phyloP scores from a whole-genome alignment of 140 eudicot genomes.

The Anethum foeniculum region DNA sequence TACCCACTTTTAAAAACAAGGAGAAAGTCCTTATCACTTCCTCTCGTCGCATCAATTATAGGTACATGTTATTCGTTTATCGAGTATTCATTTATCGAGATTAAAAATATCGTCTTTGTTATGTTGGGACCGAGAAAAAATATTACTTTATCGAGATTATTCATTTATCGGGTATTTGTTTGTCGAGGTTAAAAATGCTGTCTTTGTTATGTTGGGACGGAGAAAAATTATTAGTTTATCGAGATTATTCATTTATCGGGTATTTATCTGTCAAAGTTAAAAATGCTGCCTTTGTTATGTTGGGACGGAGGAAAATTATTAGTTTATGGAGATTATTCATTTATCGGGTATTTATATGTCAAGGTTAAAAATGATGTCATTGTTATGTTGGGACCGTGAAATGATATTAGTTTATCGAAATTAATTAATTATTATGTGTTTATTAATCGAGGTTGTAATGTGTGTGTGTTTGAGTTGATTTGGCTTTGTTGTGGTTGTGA shows the following conservation, averaged over 20 bases:
- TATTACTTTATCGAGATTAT: neutral
- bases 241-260: neutral
- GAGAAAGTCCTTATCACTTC: neutral
- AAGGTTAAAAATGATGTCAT: too few relatives aligned
- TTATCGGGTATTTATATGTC: neutral
- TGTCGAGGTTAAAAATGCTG: too few relatives aligned
- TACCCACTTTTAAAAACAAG: neutral
- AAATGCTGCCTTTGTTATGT: neutral
- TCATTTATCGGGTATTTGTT: neutral
- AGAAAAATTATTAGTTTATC: too few relatives aligned
- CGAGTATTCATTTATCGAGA: neutral
- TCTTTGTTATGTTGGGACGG: too few relatives aligned
- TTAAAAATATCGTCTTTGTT: neutral
- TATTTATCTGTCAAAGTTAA: neutral
- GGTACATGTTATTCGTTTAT: constrained; percentile 21
- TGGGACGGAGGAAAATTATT: too few relatives aligned
- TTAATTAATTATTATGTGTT: too few relatives aligned
- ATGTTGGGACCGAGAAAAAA: too few relatives aligned
- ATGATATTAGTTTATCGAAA: too few relatives aligned
- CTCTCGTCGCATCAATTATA: constrained; percentile 32
- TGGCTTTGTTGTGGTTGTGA: neutral
- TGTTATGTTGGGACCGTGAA: too few relatives aligned
- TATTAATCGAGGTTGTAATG: neutral
- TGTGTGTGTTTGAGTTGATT: neutral
- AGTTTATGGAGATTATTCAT: neutral